Evolutionary conservation across 169 alveolate genomes (phyloP), one percentile per base, ranked within the genome.

Genomic region (Plasmodium yoelii): DNA sequence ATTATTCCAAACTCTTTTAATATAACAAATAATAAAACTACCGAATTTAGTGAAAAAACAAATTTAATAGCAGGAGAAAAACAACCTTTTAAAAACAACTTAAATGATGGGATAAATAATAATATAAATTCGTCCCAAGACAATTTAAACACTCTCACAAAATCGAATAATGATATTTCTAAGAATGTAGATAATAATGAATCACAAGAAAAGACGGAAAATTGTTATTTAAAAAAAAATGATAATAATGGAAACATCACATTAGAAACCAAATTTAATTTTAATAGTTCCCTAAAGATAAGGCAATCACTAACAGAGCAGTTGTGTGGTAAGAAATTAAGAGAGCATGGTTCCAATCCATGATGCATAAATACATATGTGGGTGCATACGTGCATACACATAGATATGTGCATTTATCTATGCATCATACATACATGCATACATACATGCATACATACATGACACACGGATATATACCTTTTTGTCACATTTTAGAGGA

Each of bases 221-320:
- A 82, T 6, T 22, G 19, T 47, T 22, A 82, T 22, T 65, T 60
- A 39, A 63, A 82, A 67, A 82, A 24, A n/a, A 71, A 55, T 68
- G 59, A 13, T 19, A 65, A 86, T 19, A 86, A 24, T 53, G 91
- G 74, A 49, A 86, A 86, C 34, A 47, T 67, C 44, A 82, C 68
- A 13, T 70, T 86, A 24, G 87, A 71, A 59, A 86, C 44, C 60
- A 86, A 86, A 70, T 60, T 86, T 22, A 86, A 86, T 44, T 86
- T 86, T 86, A 69, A 70, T 70, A 86, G 87, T 18, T 70, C 86
- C 13, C 63, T 86, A 28, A 71, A 86, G 61, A 70, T 86, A 26
- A 49, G 87, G 55, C 69, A 86, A 44, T 86, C 91, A 3, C 28
- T 86, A 53, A 86, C 91, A 46, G 91, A 86, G 71, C 91, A 86